Evolutionary conservation across 228 moss, liverwort and hornwort genomes (phyloP).

Genomic region (Sphagnum magellanicum): DNA sequence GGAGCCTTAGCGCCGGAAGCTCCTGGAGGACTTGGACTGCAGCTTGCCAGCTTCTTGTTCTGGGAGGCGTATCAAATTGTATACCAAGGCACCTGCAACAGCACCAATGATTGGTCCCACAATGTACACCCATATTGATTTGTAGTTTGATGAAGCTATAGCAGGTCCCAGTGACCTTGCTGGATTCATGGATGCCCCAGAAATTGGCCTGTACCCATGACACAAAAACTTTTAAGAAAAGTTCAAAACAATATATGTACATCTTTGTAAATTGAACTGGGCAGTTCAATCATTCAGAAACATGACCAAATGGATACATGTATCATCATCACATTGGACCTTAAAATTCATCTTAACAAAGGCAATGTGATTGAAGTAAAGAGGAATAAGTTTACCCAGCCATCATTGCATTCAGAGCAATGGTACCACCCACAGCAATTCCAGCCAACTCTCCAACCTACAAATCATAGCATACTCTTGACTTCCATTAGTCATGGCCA

Average conservation of each 20-base stretch:
- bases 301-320: neutral
- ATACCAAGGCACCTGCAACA: slow-evolving; percentile 1
- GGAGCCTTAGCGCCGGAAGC: slow-evolving; percentile 4
- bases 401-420: slow-evolving; percentile 31
- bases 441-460: slow-evolving; percentile 36
- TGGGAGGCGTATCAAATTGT: slow-evolving; percentile 13
- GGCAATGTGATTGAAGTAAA: neutral
- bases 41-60: neutral
- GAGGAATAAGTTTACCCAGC: slow-evolving; percentile 10
- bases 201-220: slow-evolving; percentile 12
- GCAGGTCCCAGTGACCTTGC: slow-evolving; percentile 32
- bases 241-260: neutral
- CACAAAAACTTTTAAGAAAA: neutral
- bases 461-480: neutral
- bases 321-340: neutral
- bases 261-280: neutral
- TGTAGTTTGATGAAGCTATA: slow-evolving; percentile 23
- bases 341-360: neutral
- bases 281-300: too few species aligned
- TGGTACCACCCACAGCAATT: slow-evolving; percentile 27
- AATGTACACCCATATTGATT: slow-evolving; percentile 30
- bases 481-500: neutral
- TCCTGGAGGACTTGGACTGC: neutral
- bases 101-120: slow-evolving; percentile 12
- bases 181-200: slow-evolving; percentile 42